A percentile compares a stretch with the other conserved stretches of the same genome.
Evolutionary conservation across 1,139 yeast genomes (phyloP).

Genomic region (Magnusiomyces ingens): DNA sequence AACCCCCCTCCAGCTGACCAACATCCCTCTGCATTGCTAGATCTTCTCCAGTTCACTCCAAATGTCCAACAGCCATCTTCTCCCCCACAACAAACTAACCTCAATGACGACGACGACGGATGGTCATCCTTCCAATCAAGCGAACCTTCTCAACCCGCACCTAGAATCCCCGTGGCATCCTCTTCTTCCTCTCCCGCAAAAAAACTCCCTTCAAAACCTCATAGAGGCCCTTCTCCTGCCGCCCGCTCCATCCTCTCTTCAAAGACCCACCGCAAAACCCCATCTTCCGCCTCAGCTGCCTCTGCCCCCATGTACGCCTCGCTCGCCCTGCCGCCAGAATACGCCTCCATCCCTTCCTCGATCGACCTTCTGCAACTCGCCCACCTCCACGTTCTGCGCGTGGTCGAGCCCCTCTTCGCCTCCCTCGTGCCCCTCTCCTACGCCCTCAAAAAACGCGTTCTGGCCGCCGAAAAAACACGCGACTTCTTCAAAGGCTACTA

Average conservation of each 20-base stretch:
- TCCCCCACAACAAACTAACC: conserved; percentile 1
- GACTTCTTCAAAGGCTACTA: conserved; percentile 22
- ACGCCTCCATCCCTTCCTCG: conserved; percentile 18
- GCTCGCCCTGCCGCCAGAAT: conserved; percentile 10
- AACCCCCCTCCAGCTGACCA: not conserved
- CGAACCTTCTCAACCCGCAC: not conserved
- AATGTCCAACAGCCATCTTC: not conserved
- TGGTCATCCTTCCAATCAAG: conserved; percentile 6
- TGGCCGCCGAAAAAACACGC: conserved; percentile 22
- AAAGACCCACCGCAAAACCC: not conserved
- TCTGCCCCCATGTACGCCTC: conserved; percentile 5
- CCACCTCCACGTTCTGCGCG: conserved; percentile 18
- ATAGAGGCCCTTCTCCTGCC: no score
- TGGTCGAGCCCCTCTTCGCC: conserved; percentile 19
- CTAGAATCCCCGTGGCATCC: not conserved
- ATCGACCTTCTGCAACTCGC: conserved; percentile 18
- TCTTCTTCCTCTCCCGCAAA: not conserved
- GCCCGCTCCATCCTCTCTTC: not conserved
- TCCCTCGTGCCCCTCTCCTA: conserved; percentile 23
- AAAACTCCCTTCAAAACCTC: no score
- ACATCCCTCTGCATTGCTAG: not conserved
- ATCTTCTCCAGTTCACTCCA: not conserved
- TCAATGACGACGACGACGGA: conserved; percentile 13
- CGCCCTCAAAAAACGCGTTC: conserved; percentile 22
- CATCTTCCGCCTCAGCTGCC: not conserved